Evolutionary conservation across 257 asterid genomes (phyloP).

Genomic region (Fraxinus anomala): DNA sequence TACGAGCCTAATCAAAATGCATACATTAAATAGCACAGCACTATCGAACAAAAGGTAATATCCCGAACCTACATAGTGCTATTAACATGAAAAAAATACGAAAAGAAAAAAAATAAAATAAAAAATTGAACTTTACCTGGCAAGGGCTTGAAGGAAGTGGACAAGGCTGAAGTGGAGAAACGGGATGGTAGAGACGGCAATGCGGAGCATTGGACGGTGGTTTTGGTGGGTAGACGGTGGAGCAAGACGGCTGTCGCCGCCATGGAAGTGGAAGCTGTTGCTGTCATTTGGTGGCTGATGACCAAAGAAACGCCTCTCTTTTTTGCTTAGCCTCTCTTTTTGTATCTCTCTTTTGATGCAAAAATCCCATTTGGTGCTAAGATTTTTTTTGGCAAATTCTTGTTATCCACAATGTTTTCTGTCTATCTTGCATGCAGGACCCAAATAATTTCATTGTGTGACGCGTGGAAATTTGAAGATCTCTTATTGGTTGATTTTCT

Average conservation of each 20-base stretch:
- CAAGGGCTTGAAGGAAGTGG: slow-evolving; percentile 47
- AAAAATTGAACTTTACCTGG: slow-evolving; percentile 47
- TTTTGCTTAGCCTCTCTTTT: slow-evolving; percentile 46
- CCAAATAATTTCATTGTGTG: slow-evolving; percentile 35
- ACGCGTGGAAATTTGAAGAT: slow-evolving; percentile 52
- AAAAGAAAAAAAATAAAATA: background rate
- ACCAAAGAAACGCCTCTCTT: slow-evolving; percentile 17
- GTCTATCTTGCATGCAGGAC: slow-evolving; percentile 27
- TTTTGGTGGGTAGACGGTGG: slow-evolving; percentile 51
- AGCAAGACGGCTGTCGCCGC: slow-evolving; percentile 80
- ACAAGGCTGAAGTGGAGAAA: slow-evolving; percentile 31
- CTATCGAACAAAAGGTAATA: too few relatives aligned
- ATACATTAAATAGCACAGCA: background rate
- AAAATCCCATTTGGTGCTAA: background rate
- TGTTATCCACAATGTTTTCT: slow-evolving; percentile 37
- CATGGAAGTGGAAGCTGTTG: slow-evolving; percentile 87
- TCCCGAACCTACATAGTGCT: too few relatives aligned
- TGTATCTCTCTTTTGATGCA: slow-evolving; percentile 37
- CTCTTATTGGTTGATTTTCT: slow-evolving; percentile 69
- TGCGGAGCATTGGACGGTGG: slow-evolving; percentile 47
- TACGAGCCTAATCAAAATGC: background rate
- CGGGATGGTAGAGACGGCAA: slow-evolving; percentile 60
- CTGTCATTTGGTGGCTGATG: slow-evolving; percentile 58
- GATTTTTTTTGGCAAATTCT: slow-evolving; percentile 14
- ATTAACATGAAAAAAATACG: background rate